Conservation (phyloP, 2,329 filamentous ascomycete species). For the Sporothrix inflata region DNA sequence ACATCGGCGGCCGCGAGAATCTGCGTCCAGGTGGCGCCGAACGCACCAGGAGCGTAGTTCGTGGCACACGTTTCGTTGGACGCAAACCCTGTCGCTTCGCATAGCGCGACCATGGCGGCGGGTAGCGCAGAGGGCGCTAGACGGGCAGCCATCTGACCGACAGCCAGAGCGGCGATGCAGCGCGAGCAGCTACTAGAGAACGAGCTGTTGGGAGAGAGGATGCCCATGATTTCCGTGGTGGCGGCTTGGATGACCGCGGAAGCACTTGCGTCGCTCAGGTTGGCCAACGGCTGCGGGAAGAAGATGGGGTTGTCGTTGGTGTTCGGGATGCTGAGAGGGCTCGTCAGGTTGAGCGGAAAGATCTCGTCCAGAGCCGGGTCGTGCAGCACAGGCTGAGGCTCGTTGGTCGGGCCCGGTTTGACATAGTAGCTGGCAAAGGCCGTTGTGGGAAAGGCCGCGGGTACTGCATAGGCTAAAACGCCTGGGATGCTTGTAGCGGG, state of each 20-base stretch:
- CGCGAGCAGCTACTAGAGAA: constrained; percentile 52
- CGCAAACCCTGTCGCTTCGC: constrained; percentile 51
- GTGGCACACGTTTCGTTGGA: constrained; percentile 52
- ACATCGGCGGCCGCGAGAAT: constrained; percentile 58
- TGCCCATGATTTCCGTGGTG: constrained; percentile 48
- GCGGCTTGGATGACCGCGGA: constrained; percentile 49
- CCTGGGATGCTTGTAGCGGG: constrained; percentile 39
- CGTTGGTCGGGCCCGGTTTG: constrained; percentile 39
- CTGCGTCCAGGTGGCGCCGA: constrained; percentile 62
- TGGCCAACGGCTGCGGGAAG: constrained; percentile 51
- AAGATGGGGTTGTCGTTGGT: constrained; percentile 53
- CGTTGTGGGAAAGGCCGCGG: constrained; percentile 54
- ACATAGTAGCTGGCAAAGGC: constrained; percentile 55
- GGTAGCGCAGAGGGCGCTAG: constrained; percentile 54
- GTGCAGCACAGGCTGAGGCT: constrained; percentile 48
- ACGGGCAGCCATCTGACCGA: constrained; percentile 55
- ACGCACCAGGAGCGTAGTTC: constrained; percentile 51
- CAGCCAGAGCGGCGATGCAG: constrained; percentile 55
- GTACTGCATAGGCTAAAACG: constrained; percentile 45
- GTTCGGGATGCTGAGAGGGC: constrained; percentile 55
- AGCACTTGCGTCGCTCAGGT: constrained; percentile 47
- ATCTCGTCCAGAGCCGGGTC: constrained; percentile 56
- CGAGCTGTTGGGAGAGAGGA: constrained; percentile 46
- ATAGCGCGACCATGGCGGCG: constrained; percentile 54
- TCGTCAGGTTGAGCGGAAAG: constrained; percentile 57